Evolutionary conservation across 2,329 filamentous ascomycete genomes (phyloP).

Genomic region (Diaporthe vaccinii): DNA sequence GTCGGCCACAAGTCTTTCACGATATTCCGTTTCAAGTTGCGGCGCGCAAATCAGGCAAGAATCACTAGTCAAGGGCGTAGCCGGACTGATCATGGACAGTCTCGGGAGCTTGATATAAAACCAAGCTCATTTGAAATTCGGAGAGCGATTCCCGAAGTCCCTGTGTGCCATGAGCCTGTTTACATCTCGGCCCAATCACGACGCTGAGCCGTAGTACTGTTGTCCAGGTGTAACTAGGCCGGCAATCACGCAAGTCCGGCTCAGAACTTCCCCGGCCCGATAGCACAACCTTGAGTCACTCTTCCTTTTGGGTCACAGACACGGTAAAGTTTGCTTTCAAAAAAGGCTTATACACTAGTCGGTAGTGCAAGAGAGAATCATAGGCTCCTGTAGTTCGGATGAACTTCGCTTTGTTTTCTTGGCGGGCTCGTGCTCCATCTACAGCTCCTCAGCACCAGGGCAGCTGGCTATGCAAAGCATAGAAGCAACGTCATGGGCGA

Average conservation of each 20-base stretch:
- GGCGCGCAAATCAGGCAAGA: neutral
- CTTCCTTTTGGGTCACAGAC: neutral
- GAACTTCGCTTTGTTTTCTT: neutral
- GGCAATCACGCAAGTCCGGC: no score
- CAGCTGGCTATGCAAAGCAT: neutral
- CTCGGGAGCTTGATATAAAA: neutral
- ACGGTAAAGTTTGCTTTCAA: neutral
- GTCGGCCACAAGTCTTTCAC: neutral
- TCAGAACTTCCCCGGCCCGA: neutral
- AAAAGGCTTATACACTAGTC: neutral
- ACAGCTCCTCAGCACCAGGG: neutral
- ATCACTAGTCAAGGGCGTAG: neutral
- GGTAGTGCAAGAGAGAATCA: neutral
- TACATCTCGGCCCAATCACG: neutral
- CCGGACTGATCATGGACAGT: neutral
- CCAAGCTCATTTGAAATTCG: neutral
- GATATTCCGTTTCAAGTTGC: neutral
- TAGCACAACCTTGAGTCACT: neutral
- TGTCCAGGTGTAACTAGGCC: neutral
- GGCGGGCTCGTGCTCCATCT: neutral
- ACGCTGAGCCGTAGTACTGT: neutral
- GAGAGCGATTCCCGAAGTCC: neutral
- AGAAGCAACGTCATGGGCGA: neutral
- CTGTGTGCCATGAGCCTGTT: neutral
- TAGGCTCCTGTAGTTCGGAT: conserved; percentile 3